phyloP scores from a whole-genome alignment of 257 asterid genomes.

The Striga asiatica region DNA sequence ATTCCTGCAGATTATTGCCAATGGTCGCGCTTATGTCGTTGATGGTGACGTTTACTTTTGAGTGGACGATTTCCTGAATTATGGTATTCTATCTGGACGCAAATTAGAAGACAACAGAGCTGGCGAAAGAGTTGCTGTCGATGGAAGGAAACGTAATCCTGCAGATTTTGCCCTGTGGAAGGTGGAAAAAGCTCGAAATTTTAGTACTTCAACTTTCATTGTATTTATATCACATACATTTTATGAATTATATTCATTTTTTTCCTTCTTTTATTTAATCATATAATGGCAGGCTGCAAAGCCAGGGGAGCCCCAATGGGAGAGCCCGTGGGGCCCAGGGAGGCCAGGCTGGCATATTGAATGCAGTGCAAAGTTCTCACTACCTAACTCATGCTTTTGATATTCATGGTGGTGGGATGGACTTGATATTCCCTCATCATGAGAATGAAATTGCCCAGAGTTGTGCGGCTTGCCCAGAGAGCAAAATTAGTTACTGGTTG shows the following conservation, averaged over 20 bases:
- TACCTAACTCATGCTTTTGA: constrained; percentile 62
- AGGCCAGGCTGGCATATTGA: constrained; percentile 87
- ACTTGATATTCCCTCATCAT: constrained; percentile 67
- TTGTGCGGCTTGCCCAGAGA: constrained; percentile 63
- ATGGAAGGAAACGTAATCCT: constrained; percentile 50
- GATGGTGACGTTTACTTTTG: constrained; percentile 61
- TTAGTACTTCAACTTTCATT: not conserved
- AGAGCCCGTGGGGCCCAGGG: constrained; percentile 81
- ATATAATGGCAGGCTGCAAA: constrained; percentile 67
- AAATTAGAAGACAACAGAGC: constrained; percentile 56
- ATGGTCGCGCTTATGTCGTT: constrained; percentile 46
- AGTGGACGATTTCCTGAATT: constrained; percentile 42
- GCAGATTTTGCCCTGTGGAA: constrained; percentile 81
- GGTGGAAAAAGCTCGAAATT: no score
- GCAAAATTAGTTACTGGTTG: constrained; percentile 54
- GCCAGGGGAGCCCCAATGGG: constrained; percentile 75
- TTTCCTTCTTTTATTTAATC: not conserved
- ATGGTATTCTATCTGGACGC: constrained; percentile 52
- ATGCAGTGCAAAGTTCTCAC: constrained; percentile 72
- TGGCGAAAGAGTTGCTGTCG: constrained; percentile 48
- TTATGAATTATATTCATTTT: no score
- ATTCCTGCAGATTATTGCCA: constrained; percentile 34
- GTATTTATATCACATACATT: no score
- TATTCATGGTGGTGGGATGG: constrained; percentile 86
- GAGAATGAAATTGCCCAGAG: constrained; percentile 76